Evolutionary conservation across 2,329 filamentous ascomycete species (phyloP).

Genomic region (Neonectria ditissima): DNA sequence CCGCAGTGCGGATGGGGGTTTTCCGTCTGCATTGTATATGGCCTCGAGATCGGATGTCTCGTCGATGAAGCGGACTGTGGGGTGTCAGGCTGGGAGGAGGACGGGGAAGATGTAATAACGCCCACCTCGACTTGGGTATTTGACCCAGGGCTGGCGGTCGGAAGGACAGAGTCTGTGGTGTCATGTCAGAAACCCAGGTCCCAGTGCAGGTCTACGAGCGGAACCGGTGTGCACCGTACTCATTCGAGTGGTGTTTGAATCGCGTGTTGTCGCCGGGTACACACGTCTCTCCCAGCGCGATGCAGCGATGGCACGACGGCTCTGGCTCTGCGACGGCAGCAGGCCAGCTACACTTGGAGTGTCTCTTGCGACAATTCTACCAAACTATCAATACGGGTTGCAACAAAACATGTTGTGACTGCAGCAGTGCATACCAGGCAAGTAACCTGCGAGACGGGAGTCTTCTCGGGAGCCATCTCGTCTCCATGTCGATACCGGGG

Average conservation of each 20-base stretch:
- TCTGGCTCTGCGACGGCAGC: too few relatives aligned
- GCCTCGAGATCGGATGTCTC: conserved; percentile 33
- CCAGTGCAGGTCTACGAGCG: too few relatives aligned
- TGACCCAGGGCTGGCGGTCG: conserved; percentile 28
- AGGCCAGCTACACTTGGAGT: conserved; percentile 28
- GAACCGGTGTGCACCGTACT: conserved; percentile 7
- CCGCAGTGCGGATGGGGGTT: background rate
- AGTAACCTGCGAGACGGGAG: conserved; percentile 11
- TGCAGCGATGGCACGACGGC: conserved; percentile 27
- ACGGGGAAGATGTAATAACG: too few relatives aligned
- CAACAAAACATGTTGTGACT: too few relatives aligned
- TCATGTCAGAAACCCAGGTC: background rate
- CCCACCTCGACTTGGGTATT: conserved; percentile 28
- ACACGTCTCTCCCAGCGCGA: conserved; percentile 26
- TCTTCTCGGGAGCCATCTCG: conserved; percentile 25
- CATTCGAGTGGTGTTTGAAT: conserved; percentile 31
- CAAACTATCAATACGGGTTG: conserved; percentile 3
- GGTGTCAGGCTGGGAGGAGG: too few relatives aligned
- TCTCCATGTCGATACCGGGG: conserved; percentile 4
- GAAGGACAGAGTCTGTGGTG: conserved; percentile 14
- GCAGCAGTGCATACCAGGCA: conserved; percentile 19
- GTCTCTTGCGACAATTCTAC: conserved; percentile 28
- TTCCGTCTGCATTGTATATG: conserved; percentile 23
- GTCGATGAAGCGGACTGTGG: conserved; percentile 33
- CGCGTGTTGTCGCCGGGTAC: conserved; percentile 29